A percentile compares a stretch with the other conserved stretches of the same genome.
These are phyloP conservation scores for Astragalus glycyphyllos DNA, from an alignment of 306 rosid genomes.

Conservation along the genomic window DNA sequence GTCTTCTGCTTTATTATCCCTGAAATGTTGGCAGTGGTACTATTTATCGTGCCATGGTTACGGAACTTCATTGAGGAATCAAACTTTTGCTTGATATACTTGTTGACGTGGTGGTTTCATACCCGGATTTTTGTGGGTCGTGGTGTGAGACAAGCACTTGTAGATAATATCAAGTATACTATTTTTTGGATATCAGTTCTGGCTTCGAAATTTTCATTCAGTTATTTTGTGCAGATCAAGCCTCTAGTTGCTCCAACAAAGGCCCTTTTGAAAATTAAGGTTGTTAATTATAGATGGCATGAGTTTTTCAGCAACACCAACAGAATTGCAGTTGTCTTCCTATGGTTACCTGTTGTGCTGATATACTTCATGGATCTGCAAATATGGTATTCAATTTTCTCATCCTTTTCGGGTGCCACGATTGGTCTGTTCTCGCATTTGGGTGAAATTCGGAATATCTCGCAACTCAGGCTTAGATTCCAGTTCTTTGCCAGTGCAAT, in stretches of 20 bases:
- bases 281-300: slow-evolving; percentile 58
- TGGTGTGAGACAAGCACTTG: slow-evolving; percentile 80
- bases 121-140: slow-evolving; percentile 89
- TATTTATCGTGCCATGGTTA: slow-evolving; percentile 77
- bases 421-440: slow-evolving; percentile 88
- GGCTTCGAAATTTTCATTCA: slow-evolving; percentile 80
- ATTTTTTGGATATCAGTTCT: slow-evolving; percentile 71
- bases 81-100: slow-evolving; percentile 65
- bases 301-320: slow-evolving; percentile 76
- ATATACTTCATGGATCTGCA: slow-evolving; percentile 94
- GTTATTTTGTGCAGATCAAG: slow-evolving; percentile 87
- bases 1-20: slow-evolving; percentile 71
- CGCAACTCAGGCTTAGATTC: slow-evolving; percentile 86
- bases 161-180: slow-evolving; percentile 74
- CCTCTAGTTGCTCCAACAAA: slow-evolving; percentile 86
- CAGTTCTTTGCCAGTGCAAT: slow-evolving; percentile 91
- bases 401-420: slow-evolving; percentile 62
- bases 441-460: slow-evolving; percentile 87
- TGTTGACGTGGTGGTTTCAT: slow-evolving; percentile 92
- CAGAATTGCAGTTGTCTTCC: slow-evolving; percentile 62
- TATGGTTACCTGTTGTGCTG: slow-evolving; percentile 86
- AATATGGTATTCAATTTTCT: slow-evolving; percentile 86
- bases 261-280: slow-evolving; percentile 56
- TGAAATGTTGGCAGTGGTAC: slow-evolving; percentile 68
- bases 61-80: slow-evolving; percentile 71